A percentile compares a stretch with the other conserved stretches of the same genome.
These are phyloP conservation scores for Quercus suber DNA, from an alignment of 306 rosid species.

Conservation along the genomic window DNA sequence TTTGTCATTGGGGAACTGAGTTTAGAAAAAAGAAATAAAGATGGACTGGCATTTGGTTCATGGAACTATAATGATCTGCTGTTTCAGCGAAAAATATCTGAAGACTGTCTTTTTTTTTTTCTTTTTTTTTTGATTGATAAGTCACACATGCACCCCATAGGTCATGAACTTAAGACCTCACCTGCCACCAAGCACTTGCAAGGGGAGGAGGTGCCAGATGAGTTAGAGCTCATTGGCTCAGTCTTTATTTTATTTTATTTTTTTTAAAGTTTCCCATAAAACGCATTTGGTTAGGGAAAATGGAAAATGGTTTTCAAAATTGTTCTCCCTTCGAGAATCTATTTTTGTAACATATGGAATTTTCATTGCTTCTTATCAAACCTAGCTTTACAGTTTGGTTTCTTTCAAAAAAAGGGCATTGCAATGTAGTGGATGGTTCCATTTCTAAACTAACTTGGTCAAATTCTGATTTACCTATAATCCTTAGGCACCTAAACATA, in stretches of 20 bases:
- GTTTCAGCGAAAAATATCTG: neutral
- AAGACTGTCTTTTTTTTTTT: neutral
- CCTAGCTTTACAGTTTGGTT: neutral
- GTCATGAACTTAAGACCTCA: too few relatives aligned
- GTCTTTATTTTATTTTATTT: neutral
- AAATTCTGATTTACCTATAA: neutral
- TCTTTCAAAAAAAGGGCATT: neutral
- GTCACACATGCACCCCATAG: too few relatives aligned
- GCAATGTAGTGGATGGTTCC: neutral
- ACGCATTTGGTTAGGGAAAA: neutral
- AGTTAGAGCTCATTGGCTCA: too few relatives aligned
- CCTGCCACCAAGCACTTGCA: too few relatives aligned
- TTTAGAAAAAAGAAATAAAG: neutral
- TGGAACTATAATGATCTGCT: neutral
- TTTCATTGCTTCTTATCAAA: neutral
- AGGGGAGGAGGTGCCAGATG: too few relatives aligned
- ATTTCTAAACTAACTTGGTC: neutral
- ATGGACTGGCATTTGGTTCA: neutral
- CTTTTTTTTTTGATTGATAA: neutral
- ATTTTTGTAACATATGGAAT: too few relatives aligned
- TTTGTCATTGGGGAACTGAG: neutral
- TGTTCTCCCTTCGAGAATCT: neutral
- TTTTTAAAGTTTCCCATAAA: neutral
- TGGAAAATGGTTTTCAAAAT: neutral
- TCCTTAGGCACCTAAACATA: neutral